Evolutionary conservation across 805 yeast genomes (phyloP).

Genomic region (Pachysolen tannophilus): DNA sequence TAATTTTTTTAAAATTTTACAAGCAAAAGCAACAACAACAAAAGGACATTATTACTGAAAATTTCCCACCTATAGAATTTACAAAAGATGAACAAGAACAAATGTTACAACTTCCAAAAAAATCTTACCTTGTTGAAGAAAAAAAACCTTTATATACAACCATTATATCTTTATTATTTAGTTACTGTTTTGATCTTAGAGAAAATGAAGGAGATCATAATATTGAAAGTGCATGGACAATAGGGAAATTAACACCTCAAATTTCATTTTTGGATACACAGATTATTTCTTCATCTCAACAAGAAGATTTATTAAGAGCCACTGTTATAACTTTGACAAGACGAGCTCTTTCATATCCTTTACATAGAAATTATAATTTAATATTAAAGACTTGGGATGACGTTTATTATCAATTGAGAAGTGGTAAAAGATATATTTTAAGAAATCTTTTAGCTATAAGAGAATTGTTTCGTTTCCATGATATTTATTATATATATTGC

Average conservation of each 20-base stretch:
- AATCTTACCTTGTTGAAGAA: slow-evolving; percentile 47
- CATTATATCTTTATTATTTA: slow-evolving; percentile 60
- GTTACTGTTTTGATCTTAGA: slow-evolving; percentile 67
- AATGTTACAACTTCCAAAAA: slow-evolving; percentile 64
- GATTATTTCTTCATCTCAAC: slow-evolving; percentile 28
- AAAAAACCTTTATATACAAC: slow-evolving; percentile 53
- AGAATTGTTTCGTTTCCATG: slow-evolving; percentile 76
- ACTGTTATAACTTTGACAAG: slow-evolving; percentile 55
- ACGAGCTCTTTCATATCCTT: slow-evolving; percentile 72
- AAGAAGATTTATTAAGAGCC: slow-evolving; percentile 34
- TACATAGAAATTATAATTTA: slow-evolving; percentile 64
- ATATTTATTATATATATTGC: slow-evolving; percentile 78
- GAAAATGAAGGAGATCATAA: slow-evolving; percentile 65
- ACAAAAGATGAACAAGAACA: slow-evolving; percentile 53
- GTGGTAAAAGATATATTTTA: slow-evolving; percentile 63
- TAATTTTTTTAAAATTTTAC: slow-evolving; percentile 39
- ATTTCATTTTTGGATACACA: slow-evolving; percentile 62
- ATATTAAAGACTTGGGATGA: slow-evolving; percentile 65
- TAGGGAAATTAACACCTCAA: slow-evolving; percentile 82
- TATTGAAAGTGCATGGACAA: slow-evolving; percentile 89
- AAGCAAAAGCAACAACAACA: slow-evolving; percentile 25
- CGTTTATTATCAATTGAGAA: slow-evolving; percentile 52
- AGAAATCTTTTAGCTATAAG: slow-evolving; percentile 51
- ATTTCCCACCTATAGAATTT: slow-evolving; percentile 40
- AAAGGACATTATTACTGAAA: slow-evolving; percentile 11